These are phyloP conservation scores for Blastobotrys ciferrii DNA, from an alignment of 1,139 yeast species.

Conservation along the genomic window DNA sequence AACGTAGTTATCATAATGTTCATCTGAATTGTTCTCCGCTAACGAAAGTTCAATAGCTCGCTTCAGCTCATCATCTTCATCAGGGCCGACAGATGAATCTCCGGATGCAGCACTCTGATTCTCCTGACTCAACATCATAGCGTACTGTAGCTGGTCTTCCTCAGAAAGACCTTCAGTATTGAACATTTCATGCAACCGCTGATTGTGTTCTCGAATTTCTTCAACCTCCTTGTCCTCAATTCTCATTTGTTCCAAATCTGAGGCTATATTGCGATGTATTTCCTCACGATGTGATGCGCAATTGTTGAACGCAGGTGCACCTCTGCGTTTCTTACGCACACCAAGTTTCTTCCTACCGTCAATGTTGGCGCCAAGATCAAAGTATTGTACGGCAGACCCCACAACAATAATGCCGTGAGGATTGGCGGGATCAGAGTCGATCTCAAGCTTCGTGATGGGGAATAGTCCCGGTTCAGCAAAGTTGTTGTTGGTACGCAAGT, in stretches of 20 bases:
- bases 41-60: constrained; percentile 41
- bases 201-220: constrained; percentile 36
- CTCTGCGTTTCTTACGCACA: constrained; percentile 25
- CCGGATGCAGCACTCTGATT: background rate
- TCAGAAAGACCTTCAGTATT: constrained; percentile 42
- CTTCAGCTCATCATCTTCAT: constrained; percentile 38
- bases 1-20: constrained; percentile 5
- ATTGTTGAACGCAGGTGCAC: constrained; percentile 9
- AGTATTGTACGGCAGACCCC: constrained; percentile 59
- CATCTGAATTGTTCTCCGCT: constrained; percentile 23
- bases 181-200: constrained; percentile 28
- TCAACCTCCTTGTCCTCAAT: constrained; percentile 38
- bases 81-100: constrained; percentile 12
- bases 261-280: constrained; percentile 27
- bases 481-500: constrained; percentile 25
- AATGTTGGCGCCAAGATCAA: constrained; percentile 53
- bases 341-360: constrained; percentile 32
- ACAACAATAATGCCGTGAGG: constrained; percentile 55
- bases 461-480: constrained; percentile 24
- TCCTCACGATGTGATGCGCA: constrained; percentile 12
- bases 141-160: constrained; percentile 45
- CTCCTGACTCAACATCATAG: constrained; percentile 39
- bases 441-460: constrained; percentile 46
- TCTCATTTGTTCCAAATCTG: constrained; percentile 34
- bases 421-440: constrained; percentile 45